Evolutionary conservation across 2,329 filamentous ascomycete species (phyloP).

Genomic region (Diaporthe amygdali): DNA sequence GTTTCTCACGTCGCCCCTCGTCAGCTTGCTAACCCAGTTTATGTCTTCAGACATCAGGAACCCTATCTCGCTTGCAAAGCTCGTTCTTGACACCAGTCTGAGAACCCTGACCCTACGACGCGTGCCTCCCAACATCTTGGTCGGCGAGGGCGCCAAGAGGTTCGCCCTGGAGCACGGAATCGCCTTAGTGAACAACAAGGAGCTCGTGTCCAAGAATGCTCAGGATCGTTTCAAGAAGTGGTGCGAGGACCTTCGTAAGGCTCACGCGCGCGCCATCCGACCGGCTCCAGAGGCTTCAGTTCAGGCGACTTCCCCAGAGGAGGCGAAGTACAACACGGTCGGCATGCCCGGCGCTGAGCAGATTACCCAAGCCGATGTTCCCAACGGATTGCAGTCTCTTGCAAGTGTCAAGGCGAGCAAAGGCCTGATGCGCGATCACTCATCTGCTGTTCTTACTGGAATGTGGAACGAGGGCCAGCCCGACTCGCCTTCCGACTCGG

Average conservation of each 20-base stretch:
- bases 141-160: slow-evolving; percentile 83
- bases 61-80: slow-evolving; percentile 84
- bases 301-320: background rate
- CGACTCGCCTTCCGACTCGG: slow-evolving; percentile 52
- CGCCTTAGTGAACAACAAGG: slow-evolving; percentile 73
- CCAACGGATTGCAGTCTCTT: background rate
- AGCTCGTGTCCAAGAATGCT: slow-evolving; percentile 80
- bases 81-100: slow-evolving; percentile 79
- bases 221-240: slow-evolving; percentile 81
- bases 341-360: background rate
- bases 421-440: slow-evolving; percentile 50
- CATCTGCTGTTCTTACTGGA: slow-evolving; percentile 58
- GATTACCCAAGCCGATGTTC: background rate
- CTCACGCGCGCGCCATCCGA: slow-evolving; percentile 27
- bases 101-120: slow-evolving; percentile 81
- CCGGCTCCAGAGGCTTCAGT: background rate
- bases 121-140: slow-evolving; percentile 90
- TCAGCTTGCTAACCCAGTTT: background rate
- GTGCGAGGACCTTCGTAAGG: slow-evolving; percentile 70
- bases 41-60: slow-evolving; percentile 80
- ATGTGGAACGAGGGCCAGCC: slow-evolving; percentile 69
- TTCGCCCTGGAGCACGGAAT: slow-evolving; percentile 85
- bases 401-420: background rate
- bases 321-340: background rate
- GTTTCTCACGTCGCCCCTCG: background rate